phyloP scores from a whole-genome alignment of 768 basidiomycete species.

The Exsudoporus frostii region DNA sequence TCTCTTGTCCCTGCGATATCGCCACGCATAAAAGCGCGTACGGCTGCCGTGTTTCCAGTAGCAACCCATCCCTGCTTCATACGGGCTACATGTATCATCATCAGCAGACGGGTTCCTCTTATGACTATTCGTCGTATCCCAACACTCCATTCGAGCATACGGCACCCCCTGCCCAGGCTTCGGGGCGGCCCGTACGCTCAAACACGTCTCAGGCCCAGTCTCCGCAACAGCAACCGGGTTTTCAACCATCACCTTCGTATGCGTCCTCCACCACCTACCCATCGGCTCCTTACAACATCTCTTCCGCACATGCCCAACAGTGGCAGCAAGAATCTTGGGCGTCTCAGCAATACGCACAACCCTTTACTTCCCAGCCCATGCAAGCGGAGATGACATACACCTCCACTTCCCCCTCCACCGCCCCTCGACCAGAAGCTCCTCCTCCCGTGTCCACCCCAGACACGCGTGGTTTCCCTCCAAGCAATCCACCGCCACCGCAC shows the following conservation, averaged over 20 bases:
- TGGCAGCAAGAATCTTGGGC: constrained; percentile 43
- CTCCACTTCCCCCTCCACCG: constrained; percentile 31
- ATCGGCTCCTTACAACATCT: constrained; percentile 29
- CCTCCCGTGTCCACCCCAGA: constrained; percentile 29
- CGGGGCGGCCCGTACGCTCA: constrained; percentile 29
- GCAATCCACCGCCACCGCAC: constrained; percentile 25
- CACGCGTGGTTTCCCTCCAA: constrained; percentile 29
- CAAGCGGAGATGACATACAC: constrained; percentile 35
- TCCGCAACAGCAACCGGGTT: constrained; percentile 26
- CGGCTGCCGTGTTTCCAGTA: constrained; percentile 17
- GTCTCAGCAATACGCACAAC: constrained; percentile 31
- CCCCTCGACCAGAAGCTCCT: constrained; percentile 32
- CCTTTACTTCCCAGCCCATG: constrained; percentile 33
- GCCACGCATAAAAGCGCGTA: constrained; percentile 30
- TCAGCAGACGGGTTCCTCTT: constrained; percentile 42
- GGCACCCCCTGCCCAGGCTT: constrained; percentile 28
- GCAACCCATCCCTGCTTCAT: constrained; percentile 43
- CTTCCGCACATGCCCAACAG: constrained; percentile 33
- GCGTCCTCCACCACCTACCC: constrained; percentile 28
- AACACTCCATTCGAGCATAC: constrained; percentile 25
- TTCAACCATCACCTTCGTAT: constrained; percentile 29
- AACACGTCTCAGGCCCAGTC: constrained; percentile 34
- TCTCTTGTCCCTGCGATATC: constrained; percentile 27
- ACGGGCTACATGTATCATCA: constrained; percentile 55
- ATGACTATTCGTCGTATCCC: constrained; percentile 50